Percentiles rank a stretch among this genome's conserved stretches.
Conservation (phyloP, 164 flowering plant species). For the Stephania japonica region DNA sequence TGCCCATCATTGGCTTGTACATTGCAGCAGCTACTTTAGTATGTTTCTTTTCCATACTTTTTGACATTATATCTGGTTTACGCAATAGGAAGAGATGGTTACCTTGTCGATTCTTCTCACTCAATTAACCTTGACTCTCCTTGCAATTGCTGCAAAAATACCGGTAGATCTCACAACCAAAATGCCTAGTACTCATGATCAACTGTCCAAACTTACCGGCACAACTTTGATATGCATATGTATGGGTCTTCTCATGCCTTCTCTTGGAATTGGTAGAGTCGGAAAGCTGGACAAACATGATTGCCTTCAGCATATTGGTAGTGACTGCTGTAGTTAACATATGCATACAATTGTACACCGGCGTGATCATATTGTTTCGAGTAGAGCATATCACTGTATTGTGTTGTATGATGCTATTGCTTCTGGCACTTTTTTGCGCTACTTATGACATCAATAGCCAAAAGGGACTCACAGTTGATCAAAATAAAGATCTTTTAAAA, state of each 20-base stretch:
- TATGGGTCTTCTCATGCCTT: not conserved
- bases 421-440: not conserved
- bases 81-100: not conserved
- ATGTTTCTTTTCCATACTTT: not conserved
- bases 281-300: not conserved
- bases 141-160: not conserved
- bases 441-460: not conserved
- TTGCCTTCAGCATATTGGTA: not conserved
- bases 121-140: not conserved
- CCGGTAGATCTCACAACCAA: not conserved
- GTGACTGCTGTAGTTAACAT: not conserved
- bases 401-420: not conserved
- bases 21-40: not conserved
- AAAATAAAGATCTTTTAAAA: not conserved
- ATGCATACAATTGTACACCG: not conserved
- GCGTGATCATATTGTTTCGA: not conserved
- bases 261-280: not conserved
- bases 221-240: not conserved
- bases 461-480: not conserved
- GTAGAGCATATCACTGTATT: not conserved
- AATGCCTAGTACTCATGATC: not conserved
- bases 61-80: not conserved
- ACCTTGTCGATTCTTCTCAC: not conserved
- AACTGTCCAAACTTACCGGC: not conserved
- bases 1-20: not conserved